Base-by-base conservation (phyloP, 306 rosid genomes). In the Sindora glabra region DNA sequence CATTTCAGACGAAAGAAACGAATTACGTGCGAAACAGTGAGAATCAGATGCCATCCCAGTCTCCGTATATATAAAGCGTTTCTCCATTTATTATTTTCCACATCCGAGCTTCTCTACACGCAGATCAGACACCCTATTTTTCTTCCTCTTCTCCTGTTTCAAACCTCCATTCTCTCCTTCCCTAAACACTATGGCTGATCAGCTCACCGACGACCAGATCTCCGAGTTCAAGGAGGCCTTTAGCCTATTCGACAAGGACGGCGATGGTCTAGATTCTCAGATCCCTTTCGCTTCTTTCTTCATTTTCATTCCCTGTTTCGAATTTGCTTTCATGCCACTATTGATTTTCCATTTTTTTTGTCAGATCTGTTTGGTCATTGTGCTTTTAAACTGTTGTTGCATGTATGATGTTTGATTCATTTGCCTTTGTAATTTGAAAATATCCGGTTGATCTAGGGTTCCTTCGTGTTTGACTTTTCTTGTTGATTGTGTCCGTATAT, bases 181-280 rank as follows among this genome's bases (percentile, higher is more conserved):
- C 11, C 55, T 59, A 21, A 32, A 15, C 70, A 4, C 7, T 81
- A 86, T 86, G 94, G 94, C 94, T 32, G 94, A 86, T 71, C 94
- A 86, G 36, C 94, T 86, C 76, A 86, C 89, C 54, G 89, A 86
- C 41, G 94, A 86, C 22, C 89, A 86, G 89, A 86, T 86, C 85
- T 82, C 94, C 1, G 86, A 82, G 79, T 86, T 86, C 84, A 79
- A 86, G 81, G 94, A 86, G 44, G 94, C 94, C 44, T 86, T 86
- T 65, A 82, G 89, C 73, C 94, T 86, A 52, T 86, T 86, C 79
- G 94, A 86, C 61, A 86, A 86, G 86, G 94, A 86, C 15, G 94
- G 94, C 77, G 89, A 86, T 79, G 94, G 94, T 86, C 34, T 79
- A 56, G 3, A 71, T 63, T 64, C 79, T 81, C 67, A 62, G 82